A percentile compares a stretch with the other conserved stretches of the same genome.
Conservation (phyloP, 495 filamentous ascomycete genomes). For the Lasiosphaeria miniovina region DNA sequence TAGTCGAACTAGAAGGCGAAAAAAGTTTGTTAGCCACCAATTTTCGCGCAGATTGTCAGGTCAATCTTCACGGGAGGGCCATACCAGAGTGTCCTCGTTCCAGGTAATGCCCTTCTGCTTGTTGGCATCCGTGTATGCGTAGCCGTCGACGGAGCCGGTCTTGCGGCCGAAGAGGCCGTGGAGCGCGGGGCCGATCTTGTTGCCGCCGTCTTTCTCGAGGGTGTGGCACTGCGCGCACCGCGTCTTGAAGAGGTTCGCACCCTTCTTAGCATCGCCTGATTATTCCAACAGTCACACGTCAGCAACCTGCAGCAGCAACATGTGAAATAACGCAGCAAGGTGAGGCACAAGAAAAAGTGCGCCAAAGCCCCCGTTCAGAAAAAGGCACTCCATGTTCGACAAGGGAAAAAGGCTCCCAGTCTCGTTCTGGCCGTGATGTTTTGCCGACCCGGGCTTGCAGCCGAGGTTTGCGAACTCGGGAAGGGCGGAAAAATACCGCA, state of each 20-base stretch:
- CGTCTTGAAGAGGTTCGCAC: conserved; percentile 99
- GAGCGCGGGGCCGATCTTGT: conserved; percentile 97
- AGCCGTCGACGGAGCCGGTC: conserved; percentile 86
- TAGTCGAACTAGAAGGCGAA: conserved; percentile 41
- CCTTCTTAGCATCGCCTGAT: conserved; percentile 91
- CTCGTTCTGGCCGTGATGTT: too few relatives aligned
- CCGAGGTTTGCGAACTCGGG: not conserved
- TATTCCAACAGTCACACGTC: conserved; percentile 20
- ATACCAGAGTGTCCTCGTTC: conserved; percentile 83
- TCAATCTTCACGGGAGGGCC: conserved; percentile 23
- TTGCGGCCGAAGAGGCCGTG: conserved; percentile 97
- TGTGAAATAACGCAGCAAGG: too few relatives aligned
- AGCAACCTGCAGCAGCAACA: conserved; percentile 23
- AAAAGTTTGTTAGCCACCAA: not conserved
- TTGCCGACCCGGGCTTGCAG: too few relatives aligned
- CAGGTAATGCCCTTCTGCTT: conserved; percentile 91
- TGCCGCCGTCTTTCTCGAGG: conserved; percentile 76
- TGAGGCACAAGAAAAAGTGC: too few relatives aligned
- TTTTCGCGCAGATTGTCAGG: not conserved
- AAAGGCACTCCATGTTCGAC: too few relatives aligned
- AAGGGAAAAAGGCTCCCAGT: too few relatives aligned
- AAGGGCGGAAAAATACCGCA: conserved; percentile 10
- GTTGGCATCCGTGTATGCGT: conserved; percentile 99
- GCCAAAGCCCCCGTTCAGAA: too few relatives aligned
- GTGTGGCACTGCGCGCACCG: conserved; percentile 99